Conservation (phyloP, 192 early-diverging fungal species). For the Podila verticillata region DNA sequence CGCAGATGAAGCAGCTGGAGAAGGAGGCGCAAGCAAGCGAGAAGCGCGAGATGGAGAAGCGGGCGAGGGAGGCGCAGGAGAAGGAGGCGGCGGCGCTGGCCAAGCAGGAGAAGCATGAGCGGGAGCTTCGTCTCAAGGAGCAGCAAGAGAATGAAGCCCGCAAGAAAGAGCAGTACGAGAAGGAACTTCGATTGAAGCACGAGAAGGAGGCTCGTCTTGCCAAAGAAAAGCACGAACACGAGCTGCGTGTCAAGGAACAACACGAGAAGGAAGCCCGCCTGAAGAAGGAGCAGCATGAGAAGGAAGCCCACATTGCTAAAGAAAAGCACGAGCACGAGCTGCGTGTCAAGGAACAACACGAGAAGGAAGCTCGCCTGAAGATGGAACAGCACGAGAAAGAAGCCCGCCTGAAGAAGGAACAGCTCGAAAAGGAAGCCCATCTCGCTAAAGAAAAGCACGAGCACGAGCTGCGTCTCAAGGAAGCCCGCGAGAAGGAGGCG, state of each 20-base stretch:
- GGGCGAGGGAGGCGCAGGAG: slow-evolving; percentile 13
- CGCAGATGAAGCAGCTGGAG: slow-evolving; percentile 13
- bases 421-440: slow-evolving; percentile 5
- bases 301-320: not conserved
- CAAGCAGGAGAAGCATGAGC: slow-evolving; percentile 9
- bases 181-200: slow-evolving; percentile 13
- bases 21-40: slow-evolving; percentile 11
- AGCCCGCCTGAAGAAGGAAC: slow-evolving; percentile 6
- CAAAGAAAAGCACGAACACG: slow-evolving; percentile 31
- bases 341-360: slow-evolving; percentile 26
- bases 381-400: slow-evolving; percentile 12
- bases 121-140: slow-evolving; percentile 18
- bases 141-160: slow-evolving; percentile 15
- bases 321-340: slow-evolving; percentile 3
- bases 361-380: slow-evolving; percentile 10
- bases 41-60: slow-evolving; percentile 5
- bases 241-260: slow-evolving; percentile 10
- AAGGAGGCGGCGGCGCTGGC: slow-evolving; percentile 5
- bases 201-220: slow-evolving; percentile 20
- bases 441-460: not conserved
- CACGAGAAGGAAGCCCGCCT: slow-evolving; percentile 4
- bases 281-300: slow-evolving; percentile 14
- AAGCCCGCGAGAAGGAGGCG: slow-evolving; percentile 8
- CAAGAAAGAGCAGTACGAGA: slow-evolving; percentile 26
- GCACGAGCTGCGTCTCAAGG: slow-evolving; percentile 8